Base-by-base conservation (phyloP, 805 yeast genomes). In the Lipomyces orientalis region DNA sequence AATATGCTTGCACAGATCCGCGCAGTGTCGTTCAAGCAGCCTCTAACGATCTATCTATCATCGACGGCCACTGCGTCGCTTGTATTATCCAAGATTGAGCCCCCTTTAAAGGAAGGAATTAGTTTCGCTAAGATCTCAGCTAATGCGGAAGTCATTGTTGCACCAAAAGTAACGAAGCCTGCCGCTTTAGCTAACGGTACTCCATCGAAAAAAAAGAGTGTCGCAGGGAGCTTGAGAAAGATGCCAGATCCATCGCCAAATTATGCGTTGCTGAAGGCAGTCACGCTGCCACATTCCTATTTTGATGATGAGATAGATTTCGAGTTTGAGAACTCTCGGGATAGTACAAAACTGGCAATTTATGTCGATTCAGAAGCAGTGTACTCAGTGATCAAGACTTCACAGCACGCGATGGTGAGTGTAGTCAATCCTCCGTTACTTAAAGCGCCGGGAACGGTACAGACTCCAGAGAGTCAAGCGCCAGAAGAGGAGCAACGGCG, bases 1-100 rank as follows among this genome's bases (percentile, higher is more conserved):
- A 85, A 86, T 70, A 83, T 93, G 73, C 79, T 94, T 46, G 86
- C 88, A 64, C 98, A 94, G 76, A 87, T 96, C 0, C 81, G 98
- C 66, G 89, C 93, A 60, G 90, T 93, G 0, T 81, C 87, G 0
- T 78, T 81, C 1, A 29, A 52, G 4, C 73, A 71, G 56, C 64
- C 68, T 19, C 79, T 93, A 60, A 84, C 90, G 5, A 89, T 93
- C 2, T 91, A 87, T 74, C 90, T 97, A 0, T 84, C 88, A 6
- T 82, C 90, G 1, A 83, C 88, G 4, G 78, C 84, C 1, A 76
- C 79, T 3, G 93, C 96, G 10, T 84, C 83, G 46, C 83, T 92
- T 66, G 79, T 75, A 35, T 86, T 90, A 9, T 77, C 82, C 14
- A 79, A 80, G 37, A 80, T 88, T 14, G 80, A 82, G 64, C 85